Evolutionary conservation across 352 stramenopile species (phyloP), one percentile per base, ranked within the genome.

Genomic region (Phytopythium aichiense): DNA sequence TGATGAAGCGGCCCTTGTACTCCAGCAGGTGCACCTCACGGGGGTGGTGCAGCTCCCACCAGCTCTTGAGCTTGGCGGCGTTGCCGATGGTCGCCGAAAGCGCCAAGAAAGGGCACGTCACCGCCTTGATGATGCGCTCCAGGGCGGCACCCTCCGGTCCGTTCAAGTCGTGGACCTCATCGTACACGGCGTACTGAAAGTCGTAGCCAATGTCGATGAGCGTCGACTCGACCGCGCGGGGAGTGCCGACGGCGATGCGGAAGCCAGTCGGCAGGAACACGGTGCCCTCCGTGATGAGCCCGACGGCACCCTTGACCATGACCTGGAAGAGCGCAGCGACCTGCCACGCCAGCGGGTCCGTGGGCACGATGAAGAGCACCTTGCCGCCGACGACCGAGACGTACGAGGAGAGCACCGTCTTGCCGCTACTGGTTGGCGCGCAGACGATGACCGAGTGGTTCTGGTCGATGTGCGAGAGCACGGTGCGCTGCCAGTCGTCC

Each of bases 11-110:
- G 40, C 92, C 94, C 71, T 92, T 98, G 81, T 98, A 98, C 72
- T 99, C 94, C 31, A 98, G 77, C 50, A 98, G 72, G 64, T 97
- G 82, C 50, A 99, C 73, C 62, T 87, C 93, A 20, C 83, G 77
- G 33, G 69, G 54, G 56, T 91, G 86, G 63, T 99, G 92, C 37
- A 86, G 84, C 62, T 96, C 85, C 86, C 98, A 98, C 97, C 97
- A 99, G 65, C 87, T 81, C 63, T 89, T 86, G 20, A 99, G 79
- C 71, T 98, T 89, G 37, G 82, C 70, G 5, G 94, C 95, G 75
- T 99, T 99, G 63, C 97, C 97, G 69, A 99, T 99, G 12, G 97
- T 99, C 45, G 97, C 97, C 75, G 95, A 99, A 18, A 99, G 84
- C n/a, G 96, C 97, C 63, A 99, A 70, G 66, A 99, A 98, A 18